phyloP scores from a whole-genome alignment of 177 flowering plant species.

The Vitis hybrid region DNA sequence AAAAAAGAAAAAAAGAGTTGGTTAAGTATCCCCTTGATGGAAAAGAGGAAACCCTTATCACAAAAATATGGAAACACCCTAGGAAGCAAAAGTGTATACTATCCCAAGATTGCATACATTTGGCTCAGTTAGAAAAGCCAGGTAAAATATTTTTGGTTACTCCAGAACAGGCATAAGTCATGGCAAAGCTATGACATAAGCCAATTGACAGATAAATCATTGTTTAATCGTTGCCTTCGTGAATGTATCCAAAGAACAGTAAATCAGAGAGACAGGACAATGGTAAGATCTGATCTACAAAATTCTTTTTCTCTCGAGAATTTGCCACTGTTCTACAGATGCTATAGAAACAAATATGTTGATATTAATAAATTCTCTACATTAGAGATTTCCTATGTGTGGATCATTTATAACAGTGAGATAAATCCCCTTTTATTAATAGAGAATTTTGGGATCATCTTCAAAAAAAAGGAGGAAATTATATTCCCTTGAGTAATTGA shows the following conservation, averaged over 20 bases:
- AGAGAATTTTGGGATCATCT: background rate
- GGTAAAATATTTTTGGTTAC: background rate
- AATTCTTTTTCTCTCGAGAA: background rate
- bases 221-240: background rate
- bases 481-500: background rate
- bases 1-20: background rate
- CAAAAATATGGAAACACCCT: background rate
- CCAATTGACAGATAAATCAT: background rate
- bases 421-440: background rate
- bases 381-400: background rate
- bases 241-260: background rate
- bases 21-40: background rate
- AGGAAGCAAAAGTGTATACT: background rate
- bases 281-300: background rate
- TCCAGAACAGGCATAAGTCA: background rate
- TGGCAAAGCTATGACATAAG: background rate
- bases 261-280: background rate
- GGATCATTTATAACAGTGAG: background rate
- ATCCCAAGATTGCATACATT: background rate
- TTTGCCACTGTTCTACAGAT: background rate
- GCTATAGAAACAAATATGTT: background rate
- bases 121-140: no score
- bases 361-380: background rate
- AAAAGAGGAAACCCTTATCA: background rate
- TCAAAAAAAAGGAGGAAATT: background rate